phyloP scores from a whole-genome alignment of 2,329 filamentous ascomycete species.

The Aspergillus tubingensis region DNA sequence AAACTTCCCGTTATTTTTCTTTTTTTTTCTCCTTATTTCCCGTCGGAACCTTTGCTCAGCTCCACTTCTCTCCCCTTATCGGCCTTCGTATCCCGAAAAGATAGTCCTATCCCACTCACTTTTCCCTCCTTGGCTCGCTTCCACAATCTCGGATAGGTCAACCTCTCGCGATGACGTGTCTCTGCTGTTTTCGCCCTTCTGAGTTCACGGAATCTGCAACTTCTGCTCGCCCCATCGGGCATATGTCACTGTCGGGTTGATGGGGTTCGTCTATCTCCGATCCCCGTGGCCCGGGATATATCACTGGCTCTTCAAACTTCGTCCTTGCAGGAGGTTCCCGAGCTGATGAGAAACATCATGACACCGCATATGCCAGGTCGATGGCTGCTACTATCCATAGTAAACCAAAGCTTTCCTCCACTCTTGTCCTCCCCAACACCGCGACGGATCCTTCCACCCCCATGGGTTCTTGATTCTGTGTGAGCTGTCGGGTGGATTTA shows the following conservation, averaged over 20 bases:
- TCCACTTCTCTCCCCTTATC: not conserved
- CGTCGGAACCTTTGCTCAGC: not conserved
- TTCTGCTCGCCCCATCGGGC: constrained; percentile 3
- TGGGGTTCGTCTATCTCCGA: not conserved
- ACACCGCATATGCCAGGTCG: not conserved
- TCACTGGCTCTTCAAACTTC: not conserved
- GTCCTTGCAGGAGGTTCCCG: not conserved
- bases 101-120: too few relatives aligned
- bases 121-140: not conserved
- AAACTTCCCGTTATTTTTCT: not conserved
- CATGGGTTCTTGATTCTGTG: not conserved
- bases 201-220: not conserved
- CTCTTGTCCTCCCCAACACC: not conserved
- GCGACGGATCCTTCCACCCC: not conserved
- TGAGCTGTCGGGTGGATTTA: not conserved
- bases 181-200: not conserved
- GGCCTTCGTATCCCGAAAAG: too few relatives aligned
- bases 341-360: not conserved
- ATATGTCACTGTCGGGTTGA: not conserved
- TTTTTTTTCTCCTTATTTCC: not conserved
- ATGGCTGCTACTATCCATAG: too few relatives aligned
- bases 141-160: not conserved
- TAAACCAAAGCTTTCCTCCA: not conserved
- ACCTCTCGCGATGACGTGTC: constrained; percentile 1
- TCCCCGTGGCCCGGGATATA: not conserved